Evolutionary conservation across 1,284 basidiomycete genomes (phyloP).

Genomic region (Ustilago loliicola): DNA sequence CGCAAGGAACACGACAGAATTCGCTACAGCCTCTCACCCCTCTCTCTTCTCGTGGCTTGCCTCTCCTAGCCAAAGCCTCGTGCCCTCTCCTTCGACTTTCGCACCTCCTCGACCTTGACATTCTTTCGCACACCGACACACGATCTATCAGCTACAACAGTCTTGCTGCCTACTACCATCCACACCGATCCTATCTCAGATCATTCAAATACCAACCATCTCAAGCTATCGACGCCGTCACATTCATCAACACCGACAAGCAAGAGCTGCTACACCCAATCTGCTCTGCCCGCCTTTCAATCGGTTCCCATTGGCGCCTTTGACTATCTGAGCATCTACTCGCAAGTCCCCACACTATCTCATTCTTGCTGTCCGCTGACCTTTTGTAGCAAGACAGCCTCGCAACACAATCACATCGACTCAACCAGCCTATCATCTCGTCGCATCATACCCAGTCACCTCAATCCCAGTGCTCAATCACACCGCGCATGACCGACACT

Average conservation of each 20-base stretch:
- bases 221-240: no score
- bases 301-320: background rate
- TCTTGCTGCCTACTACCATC: no score
- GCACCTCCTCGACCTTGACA: background rate
- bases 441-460: no score
- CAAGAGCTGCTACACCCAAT: background rate
- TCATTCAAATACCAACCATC: no score
- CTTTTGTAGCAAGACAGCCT: no score
- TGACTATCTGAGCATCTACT: no score
- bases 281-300: background rate
- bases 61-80: background rate
- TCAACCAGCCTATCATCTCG: no score
- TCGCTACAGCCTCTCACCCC: background rate
- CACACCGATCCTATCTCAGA: no score
- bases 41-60: background rate
- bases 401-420: no score
- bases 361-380: background rate
- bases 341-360: background rate
- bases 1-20: background rate
- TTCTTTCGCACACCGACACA: background rate
- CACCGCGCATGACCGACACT: no score
- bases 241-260: background rate
- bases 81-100: background rate
- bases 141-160: background rate
- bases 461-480: no score